Base-by-base conservation (phyloP, 805 yeast genomes). In the Yarrowia porcina region DNA sequence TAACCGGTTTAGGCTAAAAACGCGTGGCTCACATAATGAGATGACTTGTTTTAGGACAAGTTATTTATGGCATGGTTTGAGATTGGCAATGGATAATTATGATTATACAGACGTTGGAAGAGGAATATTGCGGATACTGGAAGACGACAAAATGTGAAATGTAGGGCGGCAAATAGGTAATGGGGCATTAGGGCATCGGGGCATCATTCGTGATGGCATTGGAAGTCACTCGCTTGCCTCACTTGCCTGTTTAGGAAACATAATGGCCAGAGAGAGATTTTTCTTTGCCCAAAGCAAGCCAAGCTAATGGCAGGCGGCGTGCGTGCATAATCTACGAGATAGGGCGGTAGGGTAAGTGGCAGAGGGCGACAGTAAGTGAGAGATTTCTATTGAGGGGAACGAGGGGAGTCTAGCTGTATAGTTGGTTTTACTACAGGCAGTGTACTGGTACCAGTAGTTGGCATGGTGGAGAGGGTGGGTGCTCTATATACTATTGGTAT, bases 281-380 rank as follows among this genome's bases (percentile, higher is more conserved):
- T 7, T 13, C n/a, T 15, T 41, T 42, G 47, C 9, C 21, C 25
- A 30, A 45, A 30, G 52, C 36, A 45, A 45, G 52, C 52, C 52
- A 45, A 45, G 52, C 52, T 25, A 25, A 45, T 8, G 25, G 20
- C 27, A 30, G 52, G 52, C 52, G 28, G 52, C 52, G 30, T 13
- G 36, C 52, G 52, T 45, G 52, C 52, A 45, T 45, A 18, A 45
- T 45, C 52, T 45, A 45, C 52, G 36, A 18, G 36, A 15, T 17
- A 15, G 33, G 27, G 20, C 15, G 33, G 36, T 44, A 45, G 52
- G 36, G 25, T 45, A 28, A 28, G 12, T 18, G 49, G 28, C 6
- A 4, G 49, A 9, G 20, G 7, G 12, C 10, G 2, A 18, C 17
- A 17, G 45, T 2, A 21, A 8, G 13, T 12, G 25, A 4, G 12